A percentile compares a stretch with the other conserved stretches of the same genome.
Evolutionary conservation across 345 rosid genomes (phyloP).

Genomic region (Melaleuca alternifolia): DNA sequence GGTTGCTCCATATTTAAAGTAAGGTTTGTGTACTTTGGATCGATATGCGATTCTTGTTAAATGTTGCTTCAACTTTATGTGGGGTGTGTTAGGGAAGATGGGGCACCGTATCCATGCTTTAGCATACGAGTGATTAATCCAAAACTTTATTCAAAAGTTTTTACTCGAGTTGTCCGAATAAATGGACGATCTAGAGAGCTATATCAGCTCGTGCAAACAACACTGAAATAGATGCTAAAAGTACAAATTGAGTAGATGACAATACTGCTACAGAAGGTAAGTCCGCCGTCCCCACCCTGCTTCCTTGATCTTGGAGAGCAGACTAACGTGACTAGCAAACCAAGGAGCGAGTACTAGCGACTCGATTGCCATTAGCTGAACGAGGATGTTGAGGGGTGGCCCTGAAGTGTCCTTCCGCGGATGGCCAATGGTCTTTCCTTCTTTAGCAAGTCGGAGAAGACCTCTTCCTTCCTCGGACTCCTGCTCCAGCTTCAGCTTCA

Average conservation of each 20-base stretch:
- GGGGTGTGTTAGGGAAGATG: too few species aligned
- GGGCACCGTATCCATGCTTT: not conserved
- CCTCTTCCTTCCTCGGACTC: too few species aligned
- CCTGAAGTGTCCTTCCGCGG: conserved; percentile 11
- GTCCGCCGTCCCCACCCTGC: not conserved
- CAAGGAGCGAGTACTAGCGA: conserved; percentile 34
- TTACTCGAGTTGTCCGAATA: not conserved
- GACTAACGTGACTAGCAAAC: conserved; percentile 26
- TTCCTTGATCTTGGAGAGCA: conserved; percentile 16
- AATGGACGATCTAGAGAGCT: not conserved
- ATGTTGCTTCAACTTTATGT: too few species aligned
- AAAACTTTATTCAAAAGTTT: not conserved
- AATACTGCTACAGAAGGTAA: not conserved
- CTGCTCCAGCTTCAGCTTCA: too few species aligned
- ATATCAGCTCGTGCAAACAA: not conserved
- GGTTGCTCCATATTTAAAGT: too few species aligned
- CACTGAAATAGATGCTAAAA: too few species aligned
- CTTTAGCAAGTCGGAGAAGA: too few species aligned
- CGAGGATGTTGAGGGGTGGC: conserved; percentile 27
- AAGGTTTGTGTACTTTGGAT: too few species aligned
- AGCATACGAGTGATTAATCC: not conserved
- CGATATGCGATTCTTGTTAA: too few species aligned
- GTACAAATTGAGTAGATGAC: not conserved
- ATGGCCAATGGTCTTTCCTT: not conserved
- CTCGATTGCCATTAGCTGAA: conserved; percentile 34